Percentiles rank a stretch among this genome's conserved stretches.
phyloP scores from a whole-genome alignment of 1,284 basidiomycete species.

The Ganoderma leucocontextum region DNA sequence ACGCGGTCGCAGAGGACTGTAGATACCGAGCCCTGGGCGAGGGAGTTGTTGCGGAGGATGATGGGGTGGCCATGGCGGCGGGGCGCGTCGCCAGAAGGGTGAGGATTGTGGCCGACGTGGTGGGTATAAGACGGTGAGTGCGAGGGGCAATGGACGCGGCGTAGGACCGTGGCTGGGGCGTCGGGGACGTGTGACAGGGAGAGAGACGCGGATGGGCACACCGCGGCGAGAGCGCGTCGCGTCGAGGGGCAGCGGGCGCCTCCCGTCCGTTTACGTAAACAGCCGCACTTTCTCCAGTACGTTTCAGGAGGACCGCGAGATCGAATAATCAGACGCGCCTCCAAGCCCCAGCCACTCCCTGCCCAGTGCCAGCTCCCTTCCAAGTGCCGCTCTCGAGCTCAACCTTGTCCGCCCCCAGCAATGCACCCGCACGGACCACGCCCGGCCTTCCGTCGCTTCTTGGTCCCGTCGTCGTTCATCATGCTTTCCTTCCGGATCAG shows the following conservation, averaged over 20 bases:
- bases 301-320: slow-evolving; percentile 8
- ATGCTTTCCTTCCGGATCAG: slow-evolving; percentile 28
- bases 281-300: slow-evolving; percentile 30
- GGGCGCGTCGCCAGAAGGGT: slow-evolving; percentile 23
- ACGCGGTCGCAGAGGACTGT: slow-evolving; percentile 52
- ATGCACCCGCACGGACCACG: slow-evolving; percentile 18
- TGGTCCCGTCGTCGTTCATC: slow-evolving; percentile 22
- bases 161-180: slow-evolving; percentile 29
- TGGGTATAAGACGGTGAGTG: slow-evolving; percentile 15
- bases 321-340: not conserved
- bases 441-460: slow-evolving; percentile 7
- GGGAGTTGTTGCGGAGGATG: slow-evolving; percentile 79
- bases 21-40: slow-evolving; percentile 74
- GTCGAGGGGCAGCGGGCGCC: slow-evolving; percentile 36
- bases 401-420: not conserved
- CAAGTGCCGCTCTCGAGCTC: slow-evolving; percentile 12
- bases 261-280: slow-evolving; percentile 30
- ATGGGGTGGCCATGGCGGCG: slow-evolving; percentile 70
- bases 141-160: slow-evolving; percentile 28
- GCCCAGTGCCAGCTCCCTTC: slow-evolving; percentile 5
- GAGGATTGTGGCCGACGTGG: slow-evolving; percentile 8
- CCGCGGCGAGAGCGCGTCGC: slow-evolving; percentile 37
- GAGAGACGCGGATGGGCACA: slow-evolving; percentile 35
- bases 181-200: slow-evolving; percentile 36
- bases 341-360: not conserved